phyloP scores from a whole-genome alignment of 2,329 filamentous ascomycete species.

The Penicillium paneum region DNA sequence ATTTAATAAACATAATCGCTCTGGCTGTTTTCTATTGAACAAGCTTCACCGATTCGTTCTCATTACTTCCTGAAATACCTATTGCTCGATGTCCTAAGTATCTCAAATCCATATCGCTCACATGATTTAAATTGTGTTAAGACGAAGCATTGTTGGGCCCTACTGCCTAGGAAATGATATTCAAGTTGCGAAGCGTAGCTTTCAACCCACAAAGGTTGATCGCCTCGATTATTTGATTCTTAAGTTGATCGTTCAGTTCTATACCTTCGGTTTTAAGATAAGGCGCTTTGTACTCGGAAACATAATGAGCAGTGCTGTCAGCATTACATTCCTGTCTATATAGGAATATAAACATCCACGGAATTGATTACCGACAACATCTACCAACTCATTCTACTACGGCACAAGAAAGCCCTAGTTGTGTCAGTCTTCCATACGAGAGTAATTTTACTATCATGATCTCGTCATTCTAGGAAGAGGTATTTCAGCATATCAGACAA shows the following conservation, averaged over 20 bases:
- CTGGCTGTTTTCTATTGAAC: neutral
- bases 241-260: rapidly evolving
- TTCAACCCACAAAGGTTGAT: neutral
- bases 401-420: neutral
- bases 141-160: neutral
- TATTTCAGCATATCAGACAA: neutral
- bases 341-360: neutral
- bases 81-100: no score
- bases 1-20: neutral
- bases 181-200: neutral
- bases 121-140: neutral
- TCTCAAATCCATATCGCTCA: no score
- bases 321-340: neutral
- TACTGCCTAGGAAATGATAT: neutral
- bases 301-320: neutral
- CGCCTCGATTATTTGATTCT: no score
- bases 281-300: neutral
- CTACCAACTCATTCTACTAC: neutral
- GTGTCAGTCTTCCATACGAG: neutral
- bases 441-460: slow-evolving; percentile 1
- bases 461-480: neutral
- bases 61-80: neutral
- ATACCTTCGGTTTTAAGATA: no score
- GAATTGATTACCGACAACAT: neutral
- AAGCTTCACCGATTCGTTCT: neutral